These are phyloP conservation scores for Colletotrichum cordylinicola DNA, from an alignment of 2,329 filamentous ascomycete genomes.

Conservation along the genomic window DNA sequence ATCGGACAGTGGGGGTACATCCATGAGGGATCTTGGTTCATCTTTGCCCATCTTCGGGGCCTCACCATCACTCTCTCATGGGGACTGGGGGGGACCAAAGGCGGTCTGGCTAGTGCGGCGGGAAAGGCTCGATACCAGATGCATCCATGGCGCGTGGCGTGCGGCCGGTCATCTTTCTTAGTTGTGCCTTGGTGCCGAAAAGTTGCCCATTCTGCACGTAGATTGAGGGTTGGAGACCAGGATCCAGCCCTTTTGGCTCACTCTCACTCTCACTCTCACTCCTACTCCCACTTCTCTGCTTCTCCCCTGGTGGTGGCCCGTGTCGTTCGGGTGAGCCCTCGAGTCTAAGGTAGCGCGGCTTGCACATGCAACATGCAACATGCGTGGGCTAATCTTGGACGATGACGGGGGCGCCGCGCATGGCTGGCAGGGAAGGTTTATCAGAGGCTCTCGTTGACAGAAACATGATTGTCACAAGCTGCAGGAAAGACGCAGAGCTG, in stretches of 20 bases:
- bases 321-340: background rate
- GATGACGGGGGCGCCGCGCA: background rate
- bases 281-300: background rate
- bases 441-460: slow-evolving; percentile 10
- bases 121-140: background rate
- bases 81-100: background rate
- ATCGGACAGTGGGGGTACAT: slow-evolving; percentile 2
- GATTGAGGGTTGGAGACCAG: background rate
- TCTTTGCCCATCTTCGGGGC: background rate
- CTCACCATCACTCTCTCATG: background rate
- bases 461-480: slow-evolving; percentile 15
- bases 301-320: background rate
- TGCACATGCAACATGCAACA: slow-evolving; percentile 6
- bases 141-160: background rate
- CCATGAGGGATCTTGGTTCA: background rate
- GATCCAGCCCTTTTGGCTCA: background rate
- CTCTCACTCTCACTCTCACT: background rate
- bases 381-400: background rate
- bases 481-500: background rate
- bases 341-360: background rate
- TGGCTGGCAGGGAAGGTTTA: background rate
- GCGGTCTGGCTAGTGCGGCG: slow-evolving; percentile 1
- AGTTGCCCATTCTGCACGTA: background rate
- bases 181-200: background rate
- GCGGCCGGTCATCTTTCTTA: background rate